phyloP scores from a whole-genome alignment of 176 grass and related monocot genomes.

The Secale cereale region DNA sequence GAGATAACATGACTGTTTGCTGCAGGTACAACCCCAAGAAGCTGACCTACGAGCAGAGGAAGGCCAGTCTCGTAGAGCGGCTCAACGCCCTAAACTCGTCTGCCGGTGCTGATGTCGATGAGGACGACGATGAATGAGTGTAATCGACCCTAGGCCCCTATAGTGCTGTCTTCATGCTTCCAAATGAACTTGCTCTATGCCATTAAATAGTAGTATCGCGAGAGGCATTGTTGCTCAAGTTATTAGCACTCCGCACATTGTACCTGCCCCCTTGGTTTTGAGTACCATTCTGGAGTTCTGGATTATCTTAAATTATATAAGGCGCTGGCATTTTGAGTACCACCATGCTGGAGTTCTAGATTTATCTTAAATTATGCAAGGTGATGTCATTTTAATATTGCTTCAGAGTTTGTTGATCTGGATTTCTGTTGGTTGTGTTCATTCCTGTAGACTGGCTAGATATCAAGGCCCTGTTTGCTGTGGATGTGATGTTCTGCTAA shows the following conservation, averaged over 20 bases:
- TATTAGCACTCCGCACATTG: background rate
- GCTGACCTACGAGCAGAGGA: constrained; percentile 84
- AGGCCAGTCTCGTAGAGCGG: constrained; percentile 60
- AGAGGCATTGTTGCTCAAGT: constrained; percentile 29
- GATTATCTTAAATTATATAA: background rate
- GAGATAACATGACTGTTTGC: background rate
- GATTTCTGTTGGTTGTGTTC: background rate
- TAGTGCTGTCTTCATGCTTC: background rate
- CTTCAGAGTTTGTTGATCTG: background rate
- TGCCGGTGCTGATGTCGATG: constrained; percentile 45
- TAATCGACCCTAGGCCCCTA: background rate
- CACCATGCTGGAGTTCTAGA: background rate
- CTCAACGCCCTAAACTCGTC: constrained; percentile 60
- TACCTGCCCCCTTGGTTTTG: constrained; percentile 7
- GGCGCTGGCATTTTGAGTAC: background rate
- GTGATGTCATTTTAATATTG: background rate
- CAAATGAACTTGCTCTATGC: background rate
- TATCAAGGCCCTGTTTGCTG: background rate
- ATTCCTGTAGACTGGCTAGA: background rate
- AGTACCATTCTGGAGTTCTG: background rate
- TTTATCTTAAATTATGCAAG: background rate
- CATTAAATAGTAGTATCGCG: background rate
- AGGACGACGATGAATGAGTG: constrained; percentile 54
- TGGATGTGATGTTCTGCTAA: background rate
- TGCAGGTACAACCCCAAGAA: constrained; percentile 80